A percentile compares a stretch with the other conserved stretches of the same genome.
Evolutionary conservation across 2,329 filamentous ascomycete genomes (phyloP).

Genomic region (Xylariaceae sp.): DNA sequence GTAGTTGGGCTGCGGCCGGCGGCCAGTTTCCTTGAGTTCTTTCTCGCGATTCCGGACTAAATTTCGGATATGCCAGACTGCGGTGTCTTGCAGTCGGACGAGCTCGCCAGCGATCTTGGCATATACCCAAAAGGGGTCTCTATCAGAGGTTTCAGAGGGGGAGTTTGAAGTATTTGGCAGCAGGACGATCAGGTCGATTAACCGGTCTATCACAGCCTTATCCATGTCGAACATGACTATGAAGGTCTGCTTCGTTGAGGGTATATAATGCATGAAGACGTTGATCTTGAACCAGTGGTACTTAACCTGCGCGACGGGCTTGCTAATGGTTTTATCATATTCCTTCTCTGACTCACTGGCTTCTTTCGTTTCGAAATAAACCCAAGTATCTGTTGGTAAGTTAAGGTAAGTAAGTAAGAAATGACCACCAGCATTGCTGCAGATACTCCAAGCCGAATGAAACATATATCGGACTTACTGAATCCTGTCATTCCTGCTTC

Average conservation of each 20-base stretch:
- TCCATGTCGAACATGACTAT: slow-evolving; percentile 32
- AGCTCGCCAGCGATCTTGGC: slow-evolving; percentile 29
- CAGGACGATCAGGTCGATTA: slow-evolving; percentile 6
- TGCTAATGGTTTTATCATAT: not conserved
- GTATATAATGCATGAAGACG: slow-evolving; percentile 28
- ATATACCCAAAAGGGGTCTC: slow-evolving; percentile 37
- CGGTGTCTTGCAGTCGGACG: slow-evolving; percentile 29
- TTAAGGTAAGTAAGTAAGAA: not conserved
- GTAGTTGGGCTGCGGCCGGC: slow-evolving; percentile 32
- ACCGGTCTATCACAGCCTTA: slow-evolving; percentile 1
- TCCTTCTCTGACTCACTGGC: not conserved
- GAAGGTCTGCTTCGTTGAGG: slow-evolving; percentile 19
- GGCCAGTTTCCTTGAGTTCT: slow-evolving; percentile 2
- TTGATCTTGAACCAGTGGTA: slow-evolving; percentile 37
- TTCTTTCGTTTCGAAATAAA: not conserved
- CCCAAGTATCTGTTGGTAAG: not conserved
- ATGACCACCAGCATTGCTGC: not conserved
- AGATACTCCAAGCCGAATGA: no score
- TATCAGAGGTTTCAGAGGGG: slow-evolving; percentile 5
- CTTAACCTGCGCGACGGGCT: not conserved
- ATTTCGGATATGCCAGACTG: slow-evolving; percentile 39
- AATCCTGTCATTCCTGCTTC: no score
- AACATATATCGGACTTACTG: no score
- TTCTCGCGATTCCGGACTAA: slow-evolving; percentile 34
- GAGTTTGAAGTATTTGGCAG: not conserved